Evolutionary conservation across 2,329 filamentous ascomycete genomes (phyloP), one percentile per base, ranked within the genome.

Genomic region (Paraconiothyrium sp.): DNA sequence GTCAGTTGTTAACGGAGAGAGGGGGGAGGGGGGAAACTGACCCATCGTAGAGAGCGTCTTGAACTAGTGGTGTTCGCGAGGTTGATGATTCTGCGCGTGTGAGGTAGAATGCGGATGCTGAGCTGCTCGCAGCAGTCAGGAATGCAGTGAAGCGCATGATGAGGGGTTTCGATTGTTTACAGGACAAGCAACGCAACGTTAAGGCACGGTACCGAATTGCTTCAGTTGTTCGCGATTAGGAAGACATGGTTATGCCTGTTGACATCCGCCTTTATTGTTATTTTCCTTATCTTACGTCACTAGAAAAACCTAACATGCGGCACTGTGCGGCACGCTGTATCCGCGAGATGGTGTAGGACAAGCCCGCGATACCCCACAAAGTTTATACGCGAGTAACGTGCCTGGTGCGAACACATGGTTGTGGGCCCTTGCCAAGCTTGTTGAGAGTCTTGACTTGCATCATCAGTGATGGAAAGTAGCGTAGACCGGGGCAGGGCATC

Each of bases 31-130:
- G 37, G 20, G 13, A 20, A 16, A 43, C 24, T 37, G 11, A 44
- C 51, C 51, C 51, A 24, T 54, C 51, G 51, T 54, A 54, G 11
- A 54, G 51, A 10, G 51, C 37, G 22, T 54, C 39, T 32, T 54
- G 51, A 24, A 54, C 51, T 22, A 44, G 37, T 14, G 51, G 14
- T n/a, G 22, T 34, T 43, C 24, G 49, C 13, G 35, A 43, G 22
- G 4, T 30, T 2, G 50, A 24, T 9, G 32, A 11, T 11, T 22
- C n/a, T 20, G 32, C 9, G 37, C 50, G 50, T 2, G 50, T 35
- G 35, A 54, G 22, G 35, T 43, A 54, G 22, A 46, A 11, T 10
- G 52, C 41, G 14, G 52, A 44, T 5, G 52, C 52, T 14, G 34
- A 14, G 13, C 16, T 20, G 16, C 13, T 20, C 16, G 24, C 30